Base-by-base conservation (phyloP, 371 early-diverging fungal species). In the Blakeslea trispora region DNA sequence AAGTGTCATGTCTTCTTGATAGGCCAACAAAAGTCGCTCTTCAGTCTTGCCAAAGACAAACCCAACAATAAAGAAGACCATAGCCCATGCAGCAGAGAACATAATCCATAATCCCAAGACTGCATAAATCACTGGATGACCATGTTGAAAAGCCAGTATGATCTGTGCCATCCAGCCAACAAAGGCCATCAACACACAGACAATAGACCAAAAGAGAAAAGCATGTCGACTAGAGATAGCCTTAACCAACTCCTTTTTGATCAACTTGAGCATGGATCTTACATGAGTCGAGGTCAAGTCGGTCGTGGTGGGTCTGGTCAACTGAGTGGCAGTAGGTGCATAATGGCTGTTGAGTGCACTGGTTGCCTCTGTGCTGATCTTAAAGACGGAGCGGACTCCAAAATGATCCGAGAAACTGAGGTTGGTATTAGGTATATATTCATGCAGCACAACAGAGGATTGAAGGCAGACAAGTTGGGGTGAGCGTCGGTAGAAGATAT, bases 381-480 rank as follows among this genome's bases (percentile, higher is more conserved):
- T 49, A 45, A 86, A 86, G 9, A 61, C 60, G 1, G 84, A 77
- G 35, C 75, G 72, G 0, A 84, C 81, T 1, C 69, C 86, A 59
- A 80, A 86, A 50, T 86, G 86, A 50, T 86, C 86, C 6, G 83
- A 82, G 55, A 70, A 71, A 45, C 77, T 75, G 66, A 62, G 65
- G 18, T 55, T 42, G 23, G 77, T 67, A 1, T 63, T 58, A 0
- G 79, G 78, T 15, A 82, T 66, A 48, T 51, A 54, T 18, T 79
- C 77, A 1, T 72, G 68, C 52, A 86, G 51, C 1, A 64, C 72
- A 1, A 86, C 85, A 10, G 52, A 34, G 0, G 77, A 76, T 11
- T 55, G 40, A 9, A 56, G 50, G 48, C 84, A 83, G 4, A n/a
- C 32, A 17, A 86, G 47, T 41, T 74, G 59, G 3, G 75, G 62